Evolutionary conservation across 1,284 basidiomycete genomes (phyloP), one percentile per base, ranked within the genome.

Genomic region (Puccinia polysora): DNA sequence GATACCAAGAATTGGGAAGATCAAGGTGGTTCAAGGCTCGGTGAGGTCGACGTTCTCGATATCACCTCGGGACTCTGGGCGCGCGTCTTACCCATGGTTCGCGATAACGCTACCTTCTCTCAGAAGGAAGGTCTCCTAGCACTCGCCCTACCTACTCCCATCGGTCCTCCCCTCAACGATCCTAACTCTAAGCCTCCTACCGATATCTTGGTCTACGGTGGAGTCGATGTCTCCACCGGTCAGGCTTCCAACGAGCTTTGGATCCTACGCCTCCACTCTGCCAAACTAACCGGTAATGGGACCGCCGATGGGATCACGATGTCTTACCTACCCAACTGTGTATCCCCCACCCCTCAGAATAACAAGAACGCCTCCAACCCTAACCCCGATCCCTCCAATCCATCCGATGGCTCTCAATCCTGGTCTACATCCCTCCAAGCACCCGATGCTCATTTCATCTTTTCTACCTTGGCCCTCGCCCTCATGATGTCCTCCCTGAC

Each of bases 201-300:
- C 30, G 89, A 90, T 77, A 87, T 85, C n/a, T 83, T 90, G 58
- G 84, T 90, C 12, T 90, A 88, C 76, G 89, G 89, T 55, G 89
- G 89, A 30, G 83, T 84, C 75, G 87, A 89, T 78, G 81, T 82
- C 40, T 78, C 81, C 20, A 75, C 75, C 65, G 89, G 89, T 20
- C 84, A 82, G 49, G 86, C 88, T 77, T 81, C 89, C 2, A 83
- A 84, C 52, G 89, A 90, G 64, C 77, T 90, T 8, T 90, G 89
- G 89, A 78, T 90, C 18, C 81, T 90, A 73, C 82, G 89, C 64
- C 84, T 87, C 1, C 89, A 89, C 78, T 82, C 83, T 72, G 87
- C 82, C 7, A 79, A 83, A 36, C 76, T 88, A 53, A 84, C 83
- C 1, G 65, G 65, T 1, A 68, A 68, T 38, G 65, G 65, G 7